phyloP scores from a whole-genome alignment of 2,329 filamentous ascomycete genomes.

The Cladophialophora yegresii region DNA sequence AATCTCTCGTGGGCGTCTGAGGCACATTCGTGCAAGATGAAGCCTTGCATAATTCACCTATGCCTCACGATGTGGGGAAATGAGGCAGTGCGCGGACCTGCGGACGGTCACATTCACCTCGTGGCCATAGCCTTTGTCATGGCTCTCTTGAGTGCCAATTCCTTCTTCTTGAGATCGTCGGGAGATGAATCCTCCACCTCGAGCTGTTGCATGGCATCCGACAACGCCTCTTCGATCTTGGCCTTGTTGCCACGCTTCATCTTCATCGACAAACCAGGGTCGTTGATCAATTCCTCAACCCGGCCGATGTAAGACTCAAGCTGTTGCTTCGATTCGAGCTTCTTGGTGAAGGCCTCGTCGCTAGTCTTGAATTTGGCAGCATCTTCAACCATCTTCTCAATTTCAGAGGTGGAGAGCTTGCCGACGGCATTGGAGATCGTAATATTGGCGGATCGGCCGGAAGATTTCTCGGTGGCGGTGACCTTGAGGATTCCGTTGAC shows the following conservation, averaged over 20 bases:
- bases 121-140: constrained; percentile 98
- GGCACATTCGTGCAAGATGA: constrained; percentile 7
- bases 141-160: constrained; percentile 93
- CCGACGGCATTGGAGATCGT: constrained; percentile 99
- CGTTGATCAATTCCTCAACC: constrained; percentile 97
- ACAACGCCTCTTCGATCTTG: constrained; percentile 97
- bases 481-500: constrained; percentile 99
- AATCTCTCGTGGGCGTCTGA: constrained; percentile 17
- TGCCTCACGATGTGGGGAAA: neutral
- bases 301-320: constrained; percentile 98
- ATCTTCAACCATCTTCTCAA: constrained; percentile 96
- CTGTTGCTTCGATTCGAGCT: constrained; percentile 98
- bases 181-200: constrained; percentile 89
- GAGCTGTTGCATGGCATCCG: constrained; percentile 95
- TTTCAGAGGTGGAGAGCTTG: constrained; percentile 91
- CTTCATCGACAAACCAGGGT: constrained; percentile 93
- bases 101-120: constrained; percentile 61
- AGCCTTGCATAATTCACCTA: neutral
- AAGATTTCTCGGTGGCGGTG: constrained; percentile 98
- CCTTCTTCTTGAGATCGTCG: constrained; percentile 99
- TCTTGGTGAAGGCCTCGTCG: constrained; percentile 99
- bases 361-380: constrained; percentile 98
- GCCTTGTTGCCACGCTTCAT: constrained; percentile 99
- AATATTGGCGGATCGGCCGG: constrained; percentile 97
- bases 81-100: neutral